Evolutionary conservation across 768 basidiomycete species (phyloP), one percentile per base, ranked within the genome.

Genomic region (Cubamyces lactineus): DNA sequence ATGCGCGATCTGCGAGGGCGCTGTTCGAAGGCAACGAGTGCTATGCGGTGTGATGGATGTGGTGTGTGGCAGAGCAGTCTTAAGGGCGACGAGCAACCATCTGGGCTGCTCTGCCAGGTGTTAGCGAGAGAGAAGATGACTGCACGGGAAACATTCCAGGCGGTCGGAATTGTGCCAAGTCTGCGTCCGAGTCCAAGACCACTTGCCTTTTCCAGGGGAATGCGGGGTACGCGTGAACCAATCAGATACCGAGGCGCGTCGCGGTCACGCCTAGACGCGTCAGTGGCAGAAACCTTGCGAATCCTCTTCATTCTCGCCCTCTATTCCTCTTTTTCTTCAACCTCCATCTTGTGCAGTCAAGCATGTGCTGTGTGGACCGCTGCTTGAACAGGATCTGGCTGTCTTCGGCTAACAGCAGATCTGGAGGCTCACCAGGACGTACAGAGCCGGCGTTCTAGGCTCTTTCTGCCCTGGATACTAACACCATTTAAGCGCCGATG

Each of bases 231-330:
- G 42, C 58, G 42, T 42, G 38, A 60, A 34, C 59, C 59, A 53
- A 53, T 53, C 43, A 53, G 42, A 23, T 45, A 30, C 41, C 40
- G 41, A 53, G 53, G 46, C 59, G 53, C 53, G 59, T 54, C 59
- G 59, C 59, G 59, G 53, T 61, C 52, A 54, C 59, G 59, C 45
- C 53, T 46, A 53, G 57, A 42, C 59, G 59, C 59, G 59, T 61
- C 59, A 23, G 51, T 53, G 49, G 50, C 58, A 26, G 41, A 12
- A 24, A 21, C 11, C 38, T 24, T 16, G 38, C n/a, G 7, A 23
- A 12, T 52, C 48, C 30, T 52, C 49, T 52, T 52, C 57, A 19
- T 52, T 46, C 46, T 34, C 43, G 42, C 34, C n/a, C 17, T 30
- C 11, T 43, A 21, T 21, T 26, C 56, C 49, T 38, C 43, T 43